Evolutionary conservation across 306 rosid species (phyloP).

Genomic region (Vicia sativa): DNA sequence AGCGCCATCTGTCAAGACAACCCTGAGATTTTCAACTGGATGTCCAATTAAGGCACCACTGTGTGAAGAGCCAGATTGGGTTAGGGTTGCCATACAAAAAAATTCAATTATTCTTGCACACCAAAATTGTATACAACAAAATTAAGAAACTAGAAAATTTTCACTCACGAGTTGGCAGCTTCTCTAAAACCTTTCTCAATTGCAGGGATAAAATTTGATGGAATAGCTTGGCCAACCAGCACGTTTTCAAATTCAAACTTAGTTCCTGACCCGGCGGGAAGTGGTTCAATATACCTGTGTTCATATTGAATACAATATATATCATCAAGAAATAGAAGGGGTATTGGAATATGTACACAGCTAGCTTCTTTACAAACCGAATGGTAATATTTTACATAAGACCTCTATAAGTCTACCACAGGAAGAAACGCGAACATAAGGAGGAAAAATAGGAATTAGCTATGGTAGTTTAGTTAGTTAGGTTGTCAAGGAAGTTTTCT

Average conservation of each 20-base stretch:
- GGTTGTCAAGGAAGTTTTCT: background rate
- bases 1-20: too few species aligned
- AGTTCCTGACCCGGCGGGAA: slow-evolving; percentile 69
- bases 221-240: too few species aligned
- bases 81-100: slow-evolving; percentile 20
- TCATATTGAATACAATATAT: slow-evolving; percentile 15
- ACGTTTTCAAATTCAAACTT: too few species aligned
- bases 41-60: slow-evolving; percentile 98
- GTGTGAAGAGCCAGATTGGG: slow-evolving; percentile 38
- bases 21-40: slow-evolving; percentile 73
- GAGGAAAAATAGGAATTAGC: background rate
- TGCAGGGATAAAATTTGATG: too few species aligned
- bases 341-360: slow-evolving; percentile 14
- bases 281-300: slow-evolving; percentile 88
- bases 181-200: too few species aligned
- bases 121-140: background rate
- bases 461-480: background rate
- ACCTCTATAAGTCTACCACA: background rate
- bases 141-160: slow-evolving; percentile 12
- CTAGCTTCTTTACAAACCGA: slow-evolving; percentile 6
- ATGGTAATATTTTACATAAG: slow-evolving; percentile 1
- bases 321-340: slow-evolving; percentile 12
- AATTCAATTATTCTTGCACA: slow-evolving; percentile 1
- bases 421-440: background rate
- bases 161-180: slow-evolving; percentile 54